Conservation (phyloP, 2,329 filamentous ascomycete species). For the Fusarium luffae region DNA sequence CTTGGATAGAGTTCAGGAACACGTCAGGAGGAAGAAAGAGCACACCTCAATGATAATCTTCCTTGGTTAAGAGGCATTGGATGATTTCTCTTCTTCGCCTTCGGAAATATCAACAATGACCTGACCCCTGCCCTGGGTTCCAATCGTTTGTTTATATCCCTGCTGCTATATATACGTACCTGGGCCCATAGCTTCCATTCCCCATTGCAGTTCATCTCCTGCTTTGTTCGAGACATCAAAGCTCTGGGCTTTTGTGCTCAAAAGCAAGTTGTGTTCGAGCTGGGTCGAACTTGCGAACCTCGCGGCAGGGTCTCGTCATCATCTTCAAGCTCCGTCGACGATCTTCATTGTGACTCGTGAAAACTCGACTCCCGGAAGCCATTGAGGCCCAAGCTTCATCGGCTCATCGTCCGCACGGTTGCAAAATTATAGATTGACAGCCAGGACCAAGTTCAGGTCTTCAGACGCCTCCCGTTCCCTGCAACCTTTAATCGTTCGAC, state of each 20-base stretch:
- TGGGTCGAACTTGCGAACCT: background rate
- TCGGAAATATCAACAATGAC: slow-evolving; percentile 4
- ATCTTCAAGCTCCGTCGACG: background rate
- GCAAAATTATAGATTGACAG: background rate
- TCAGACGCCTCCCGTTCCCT: background rate
- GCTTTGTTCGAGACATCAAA: slow-evolving; percentile 5
- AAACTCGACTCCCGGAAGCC: slow-evolving; percentile 14
- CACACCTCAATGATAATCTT: background rate
- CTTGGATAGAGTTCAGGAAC: background rate
- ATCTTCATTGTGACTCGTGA: slow-evolving; percentile 3
- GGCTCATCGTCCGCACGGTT: slow-evolving; percentile 6
- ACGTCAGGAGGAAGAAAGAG: background rate
- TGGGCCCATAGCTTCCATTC: slow-evolving; percentile 19
- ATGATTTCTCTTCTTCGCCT: slow-evolving; percentile 3
- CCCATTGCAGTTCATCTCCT: slow-evolving; percentile 7
- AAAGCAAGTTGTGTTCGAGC: background rate
- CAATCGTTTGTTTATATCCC: slow-evolving; percentile 26
- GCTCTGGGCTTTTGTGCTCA: slow-evolving; percentile 10
- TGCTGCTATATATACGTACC: slow-evolving; percentile 31
- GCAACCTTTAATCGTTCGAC: background rate
- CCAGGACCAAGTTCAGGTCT: background rate
- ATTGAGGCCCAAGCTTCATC: slow-evolving; percentile 28
- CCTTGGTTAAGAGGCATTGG: background rate
- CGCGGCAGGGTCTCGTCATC: background rate
- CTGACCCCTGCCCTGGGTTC: slow-evolving; percentile 10